Percentiles rank a stretch among this genome's conserved stretches.
phyloP scores from a whole-genome alignment of 257 asterid species.

The Solanum pinnatisectum region DNA sequence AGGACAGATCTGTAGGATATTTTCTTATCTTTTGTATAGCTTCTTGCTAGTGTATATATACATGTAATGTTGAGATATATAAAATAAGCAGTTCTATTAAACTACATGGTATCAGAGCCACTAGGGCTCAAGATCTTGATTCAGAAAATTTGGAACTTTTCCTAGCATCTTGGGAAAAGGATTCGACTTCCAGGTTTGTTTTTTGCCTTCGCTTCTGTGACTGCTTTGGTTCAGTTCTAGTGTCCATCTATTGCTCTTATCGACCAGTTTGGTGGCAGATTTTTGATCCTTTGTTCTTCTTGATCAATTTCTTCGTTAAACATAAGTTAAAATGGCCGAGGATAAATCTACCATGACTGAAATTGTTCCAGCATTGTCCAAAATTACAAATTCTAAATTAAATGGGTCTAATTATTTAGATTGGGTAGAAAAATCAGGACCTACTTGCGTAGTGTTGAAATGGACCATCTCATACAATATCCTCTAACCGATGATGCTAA shows the following conservation, averaged over 20 bases:
- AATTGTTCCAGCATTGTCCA: neutral
- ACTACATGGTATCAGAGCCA: neutral
- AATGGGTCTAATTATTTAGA: too few relatives aligned
- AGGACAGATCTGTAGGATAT: neutral
- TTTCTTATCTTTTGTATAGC: neutral
- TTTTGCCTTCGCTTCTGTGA: neutral
- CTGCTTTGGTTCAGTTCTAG: neutral
- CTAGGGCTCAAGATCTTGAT: too few relatives aligned
- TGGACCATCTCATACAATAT: neutral
- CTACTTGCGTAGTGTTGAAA: neutral
- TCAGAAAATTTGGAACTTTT: too few relatives aligned
- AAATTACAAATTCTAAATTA: too few relatives aligned
- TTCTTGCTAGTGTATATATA: neutral
- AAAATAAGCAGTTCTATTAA: too few relatives aligned
- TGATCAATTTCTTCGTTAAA: neutral
- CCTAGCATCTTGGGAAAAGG: too few relatives aligned
- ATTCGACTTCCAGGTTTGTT: too few relatives aligned
- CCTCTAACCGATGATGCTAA: neutral
- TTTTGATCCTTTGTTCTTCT: neutral
- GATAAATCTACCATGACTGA: neutral
- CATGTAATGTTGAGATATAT: neutral
- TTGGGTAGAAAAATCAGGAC: neutral
- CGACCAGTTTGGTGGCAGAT: neutral
- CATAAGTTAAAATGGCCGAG: neutral
- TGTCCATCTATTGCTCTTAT: neutral